A percentile compares a stretch with the other conserved stretches of the same genome.
Conservation (phyloP, 495 filamentous ascomycete species). For the Penicillium turbatum region DNA sequence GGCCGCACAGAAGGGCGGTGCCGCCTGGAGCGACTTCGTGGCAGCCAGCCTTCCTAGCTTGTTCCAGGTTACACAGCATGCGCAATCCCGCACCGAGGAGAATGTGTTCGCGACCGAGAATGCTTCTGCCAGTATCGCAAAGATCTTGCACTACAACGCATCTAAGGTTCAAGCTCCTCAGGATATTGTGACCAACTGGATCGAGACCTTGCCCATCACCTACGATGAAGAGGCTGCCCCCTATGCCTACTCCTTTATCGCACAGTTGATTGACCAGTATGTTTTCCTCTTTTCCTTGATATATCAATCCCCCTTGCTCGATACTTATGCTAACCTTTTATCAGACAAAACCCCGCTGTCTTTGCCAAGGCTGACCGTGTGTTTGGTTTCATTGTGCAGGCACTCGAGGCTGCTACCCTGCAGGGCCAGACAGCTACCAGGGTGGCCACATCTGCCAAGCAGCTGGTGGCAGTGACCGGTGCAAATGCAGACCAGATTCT, state of each 20-base stretch:
- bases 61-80: slow-evolving; percentile 75
- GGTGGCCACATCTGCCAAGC: slow-evolving; percentile 69
- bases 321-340: slow-evolving; percentile 15
- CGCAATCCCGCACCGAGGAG: slow-evolving; percentile 80
- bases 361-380: slow-evolving; percentile 67
- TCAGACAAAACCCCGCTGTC: slow-evolving; percentile 83
- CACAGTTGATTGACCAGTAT: slow-evolving; percentile 90
- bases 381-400: slow-evolving; percentile 78
- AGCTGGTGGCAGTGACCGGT: slow-evolving; percentile 62
- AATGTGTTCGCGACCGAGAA: slow-evolving; percentile 98
- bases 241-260: slow-evolving; percentile 90
- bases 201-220: slow-evolving; percentile 82
- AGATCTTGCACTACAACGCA: slow-evolving; percentile 86
- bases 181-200: slow-evolving; percentile 72
- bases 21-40: slow-evolving; percentile 77
- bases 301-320: not conserved
- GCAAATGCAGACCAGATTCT: slow-evolving; percentile 68
- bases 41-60: slow-evolving; percentile 72
- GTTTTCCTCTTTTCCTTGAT: slow-evolving; percentile 38
- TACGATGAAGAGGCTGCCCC: slow-evolving; percentile 98
- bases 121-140: slow-evolving; percentile 92
- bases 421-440: slow-evolving; percentile 73
- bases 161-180: slow-evolving; percentile 68
- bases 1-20: slow-evolving; percentile 87
- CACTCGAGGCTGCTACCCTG: slow-evolving; percentile 84